Base-by-base conservation (phyloP, 305 asterid species). In the Fraxinus sp. region DNA sequence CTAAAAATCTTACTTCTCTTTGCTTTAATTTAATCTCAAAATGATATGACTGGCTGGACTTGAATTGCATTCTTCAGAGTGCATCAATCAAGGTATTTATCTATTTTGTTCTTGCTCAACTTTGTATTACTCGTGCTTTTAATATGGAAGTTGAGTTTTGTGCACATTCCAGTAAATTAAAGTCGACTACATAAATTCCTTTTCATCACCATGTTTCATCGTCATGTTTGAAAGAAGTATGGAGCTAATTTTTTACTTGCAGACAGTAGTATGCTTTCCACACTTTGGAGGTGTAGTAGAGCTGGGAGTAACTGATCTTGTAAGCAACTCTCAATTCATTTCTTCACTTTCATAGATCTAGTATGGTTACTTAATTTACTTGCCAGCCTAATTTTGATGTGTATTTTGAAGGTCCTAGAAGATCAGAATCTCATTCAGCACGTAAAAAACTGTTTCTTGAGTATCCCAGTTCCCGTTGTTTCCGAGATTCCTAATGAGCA, bases 191-290 rank as follows among this genome's bases (percentile, higher is more conserved):
- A n/a, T 32, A 14, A 76, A 18, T 62, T 64, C 36, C 75, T 83
- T 30, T 26, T 39, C 76, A 74, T 52, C 59, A 9, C 24, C 30
- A 28, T 37, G 52, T 10, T 49, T 49, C 59, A 49, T 49, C 1
- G 5, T 49, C 20, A 14, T 14, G n/a, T 49, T 49, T 2, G 7
- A 49, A 49, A 3, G 59, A 49, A 49, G 1, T 49, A 13, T 14
- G 59, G 59, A 13, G 59, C 62, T 72, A 14, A 16, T 57, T 80
- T 62, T 76, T 78, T n/a, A 76, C 83, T 74, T 88, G 90, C 91
- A 94, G 98, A 94, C 98, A 7, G 87, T 94, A 36, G 91, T 91
- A 81, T 94, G 98, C 86, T 94, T 94, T 85, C 97, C 98, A 5
- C 87, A 91, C 85, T 84, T 88, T 55, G 97, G 92, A 80, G 98